Evolutionary conservation across 2,329 filamentous ascomycete genomes (phyloP).

Genomic region (Plenodomus lindquistii): DNA sequence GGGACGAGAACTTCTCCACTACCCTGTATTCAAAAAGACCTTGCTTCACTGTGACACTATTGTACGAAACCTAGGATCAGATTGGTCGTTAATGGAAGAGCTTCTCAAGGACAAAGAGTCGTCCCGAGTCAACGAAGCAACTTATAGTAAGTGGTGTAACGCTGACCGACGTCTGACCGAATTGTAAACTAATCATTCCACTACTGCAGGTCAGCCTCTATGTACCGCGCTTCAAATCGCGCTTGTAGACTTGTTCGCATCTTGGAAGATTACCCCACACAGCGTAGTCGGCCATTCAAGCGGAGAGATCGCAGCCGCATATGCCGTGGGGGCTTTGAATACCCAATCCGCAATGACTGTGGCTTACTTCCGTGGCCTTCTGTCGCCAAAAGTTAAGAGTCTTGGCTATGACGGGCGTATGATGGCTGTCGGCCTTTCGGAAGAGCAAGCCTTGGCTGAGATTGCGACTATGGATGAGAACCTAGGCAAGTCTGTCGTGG

Average conservation of each 20-base stretch:
- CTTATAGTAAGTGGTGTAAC: slow-evolving; percentile 5
- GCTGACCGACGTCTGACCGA: background rate
- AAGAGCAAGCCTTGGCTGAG: slow-evolving; percentile 5
- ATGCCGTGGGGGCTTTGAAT: slow-evolving; percentile 16
- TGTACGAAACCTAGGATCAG: slow-evolving; percentile 5
- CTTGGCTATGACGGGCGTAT: slow-evolving; percentile 20
- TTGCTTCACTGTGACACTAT: slow-evolving; percentile 7
- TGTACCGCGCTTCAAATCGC: slow-evolving; percentile 28
- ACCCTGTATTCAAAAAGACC: slow-evolving; percentile 12
- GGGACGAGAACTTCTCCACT: slow-evolving; percentile 43
- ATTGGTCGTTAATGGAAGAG: slow-evolving; percentile 17
- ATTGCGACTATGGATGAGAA: slow-evolving; percentile 4
- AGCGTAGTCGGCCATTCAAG: slow-evolving; percentile 29
- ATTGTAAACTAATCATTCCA: background rate
- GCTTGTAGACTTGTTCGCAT: slow-evolving; percentile 19
- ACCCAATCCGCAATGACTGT: slow-evolving; percentile 10
- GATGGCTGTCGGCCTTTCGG: slow-evolving; percentile 39
- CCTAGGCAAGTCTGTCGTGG: slow-evolving; percentile 24
- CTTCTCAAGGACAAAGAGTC: slow-evolving; percentile 5
- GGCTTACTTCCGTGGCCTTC: slow-evolving; percentile 14
- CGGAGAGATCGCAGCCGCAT: slow-evolving; percentile 34
- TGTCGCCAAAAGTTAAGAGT: slow-evolving; percentile 8
- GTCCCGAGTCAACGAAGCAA: slow-evolving; percentile 13
- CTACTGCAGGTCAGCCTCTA: slow-evolving; percentile 14
- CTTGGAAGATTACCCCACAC: slow-evolving; percentile 18